phyloP scores from a whole-genome alignment of 2,329 filamentous ascomycete genomes.

The Ceratocystiopsis sp. region DNA sequence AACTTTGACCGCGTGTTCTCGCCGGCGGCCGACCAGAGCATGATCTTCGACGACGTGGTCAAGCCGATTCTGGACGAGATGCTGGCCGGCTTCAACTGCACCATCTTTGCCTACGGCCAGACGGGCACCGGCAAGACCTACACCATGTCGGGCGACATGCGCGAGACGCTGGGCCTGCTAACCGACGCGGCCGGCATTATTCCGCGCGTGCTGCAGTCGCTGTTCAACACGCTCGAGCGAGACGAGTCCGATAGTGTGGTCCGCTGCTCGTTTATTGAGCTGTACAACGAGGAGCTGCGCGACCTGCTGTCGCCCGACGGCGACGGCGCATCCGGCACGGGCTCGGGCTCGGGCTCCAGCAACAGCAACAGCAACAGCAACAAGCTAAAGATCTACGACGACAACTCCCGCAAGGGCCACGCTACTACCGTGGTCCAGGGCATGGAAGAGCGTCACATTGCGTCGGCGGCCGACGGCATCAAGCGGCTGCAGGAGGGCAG shows the following conservation, averaged over 20 bases:
- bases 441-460: conserved; percentile 93
- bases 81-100: conserved; percentile 89
- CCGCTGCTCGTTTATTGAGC: conserved; percentile 95
- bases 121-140: conserved; percentile 98
- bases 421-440: conserved; percentile 80
- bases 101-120: conserved; percentile 95
- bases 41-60: conserved; percentile 92
- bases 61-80: conserved; percentile 92
- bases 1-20: conserved; percentile 96
- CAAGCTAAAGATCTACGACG: conserved; percentile 93
- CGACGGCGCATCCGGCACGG: conserved; percentile 14
- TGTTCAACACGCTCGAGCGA: conserved; percentile 70
- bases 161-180: conserved; percentile 64
- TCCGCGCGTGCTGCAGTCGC: conserved; percentile 68
- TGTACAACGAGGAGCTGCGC: conserved; percentile 94
- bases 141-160: conserved; percentile 98
- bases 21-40: conserved; percentile 78
- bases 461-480: conserved; percentile 69
- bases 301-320: conserved; percentile 78
- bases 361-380: conserved; percentile 2
- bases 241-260: conserved; percentile 73
- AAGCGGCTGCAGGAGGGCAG: conserved; percentile 78
- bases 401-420: conserved; percentile 71
- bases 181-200: conserved; percentile 92
- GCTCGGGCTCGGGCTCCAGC: not conserved